Percentiles rank a stretch among this genome's conserved stretches.
Conservation (phyloP, 2,329 filamentous ascomycete genomes). For the Colletotrichum noveboracense region DNA sequence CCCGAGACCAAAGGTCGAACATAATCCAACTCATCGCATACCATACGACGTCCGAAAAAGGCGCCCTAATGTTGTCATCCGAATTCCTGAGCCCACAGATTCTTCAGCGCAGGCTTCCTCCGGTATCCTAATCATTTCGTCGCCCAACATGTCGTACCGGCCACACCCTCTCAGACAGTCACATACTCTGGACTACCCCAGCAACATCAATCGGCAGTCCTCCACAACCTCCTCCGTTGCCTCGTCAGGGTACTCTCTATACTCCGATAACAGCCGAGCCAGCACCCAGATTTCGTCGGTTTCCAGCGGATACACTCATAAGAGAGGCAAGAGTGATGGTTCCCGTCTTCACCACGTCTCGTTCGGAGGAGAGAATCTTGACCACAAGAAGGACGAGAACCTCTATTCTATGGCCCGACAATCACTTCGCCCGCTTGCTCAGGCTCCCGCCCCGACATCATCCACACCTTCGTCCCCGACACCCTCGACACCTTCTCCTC, state of each 20-base stretch:
- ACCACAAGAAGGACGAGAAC: conserved; percentile 50
- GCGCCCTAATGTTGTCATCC: conserved; percentile 31
- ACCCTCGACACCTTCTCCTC: conserved; percentile 31
- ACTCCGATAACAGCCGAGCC: conserved; percentile 65
- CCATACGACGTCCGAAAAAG: conserved; percentile 10
- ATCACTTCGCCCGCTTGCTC: conserved; percentile 77
- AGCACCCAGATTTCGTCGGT: conserved; percentile 76
- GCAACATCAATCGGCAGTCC: conserved; percentile 61
- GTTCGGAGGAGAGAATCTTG: conserved; percentile 33
- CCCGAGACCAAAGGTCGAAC: not conserved
- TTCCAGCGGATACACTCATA: conserved; percentile 73
- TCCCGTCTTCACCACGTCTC: conserved; percentile 49
- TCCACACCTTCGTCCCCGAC: conserved; percentile 31
- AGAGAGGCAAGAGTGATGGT: conserved; percentile 78
- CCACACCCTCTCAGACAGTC: conserved; percentile 64
- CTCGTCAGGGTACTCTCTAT: conserved; percentile 70
- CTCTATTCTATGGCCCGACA: conserved; percentile 76
- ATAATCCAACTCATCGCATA: conserved; percentile 6
- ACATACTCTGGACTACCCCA: conserved; percentile 52
- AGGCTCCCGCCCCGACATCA: conserved; percentile 59
- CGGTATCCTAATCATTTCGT: conserved; percentile 16
- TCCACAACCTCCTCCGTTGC: conserved; percentile 75
- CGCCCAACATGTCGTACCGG: conserved; percentile 58
- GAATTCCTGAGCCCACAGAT: conserved; percentile 25
- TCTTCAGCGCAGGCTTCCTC: conserved; percentile 28